Conservation (phyloP, 1,284 basidiomycete species). For the Sphagnurus paluster region DNA sequence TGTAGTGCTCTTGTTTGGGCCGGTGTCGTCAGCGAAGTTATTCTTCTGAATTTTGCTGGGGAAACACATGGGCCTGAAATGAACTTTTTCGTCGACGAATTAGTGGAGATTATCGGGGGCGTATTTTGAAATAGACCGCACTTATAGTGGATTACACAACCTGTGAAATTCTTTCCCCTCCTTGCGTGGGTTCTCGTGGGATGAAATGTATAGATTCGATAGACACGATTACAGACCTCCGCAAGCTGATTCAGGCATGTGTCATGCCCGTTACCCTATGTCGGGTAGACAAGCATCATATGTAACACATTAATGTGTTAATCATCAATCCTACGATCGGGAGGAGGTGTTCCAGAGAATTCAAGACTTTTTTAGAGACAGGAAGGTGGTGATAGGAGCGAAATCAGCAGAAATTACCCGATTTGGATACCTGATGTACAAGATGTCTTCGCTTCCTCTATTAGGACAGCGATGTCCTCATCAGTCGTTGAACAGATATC, state of each 20-base stretch:
- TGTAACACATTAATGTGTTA: not conserved
- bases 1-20: conserved; percentile 23
- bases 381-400: not conserved
- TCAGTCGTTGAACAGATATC: not conserved
- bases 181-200: conserved; percentile 21
- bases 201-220: conserved; percentile 15
- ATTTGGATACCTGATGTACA: too few species aligned
- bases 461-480: not conserved
- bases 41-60: conserved; percentile 28
- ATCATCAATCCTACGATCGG: not conserved
- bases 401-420: not conserved
- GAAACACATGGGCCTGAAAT: conserved; percentile 28
- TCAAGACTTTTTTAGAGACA: not conserved
- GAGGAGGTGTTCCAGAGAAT: too few species aligned
- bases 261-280: conserved; percentile 6
- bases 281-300: not conserved
- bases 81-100: conserved; percentile 4
- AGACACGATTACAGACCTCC: conserved; percentile 8
- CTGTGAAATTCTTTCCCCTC: conserved; percentile 6
- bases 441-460: not conserved
- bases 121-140: too few species aligned
- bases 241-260: conserved; percentile 5
- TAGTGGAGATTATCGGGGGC: conserved; percentile 1
- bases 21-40: conserved; percentile 27
- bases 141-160: conserved; percentile 15